Evolutionary conservation across 2,329 filamentous ascomycete genomes (phyloP).

Genomic region (Aotearoamyces nothofagi): DNA sequence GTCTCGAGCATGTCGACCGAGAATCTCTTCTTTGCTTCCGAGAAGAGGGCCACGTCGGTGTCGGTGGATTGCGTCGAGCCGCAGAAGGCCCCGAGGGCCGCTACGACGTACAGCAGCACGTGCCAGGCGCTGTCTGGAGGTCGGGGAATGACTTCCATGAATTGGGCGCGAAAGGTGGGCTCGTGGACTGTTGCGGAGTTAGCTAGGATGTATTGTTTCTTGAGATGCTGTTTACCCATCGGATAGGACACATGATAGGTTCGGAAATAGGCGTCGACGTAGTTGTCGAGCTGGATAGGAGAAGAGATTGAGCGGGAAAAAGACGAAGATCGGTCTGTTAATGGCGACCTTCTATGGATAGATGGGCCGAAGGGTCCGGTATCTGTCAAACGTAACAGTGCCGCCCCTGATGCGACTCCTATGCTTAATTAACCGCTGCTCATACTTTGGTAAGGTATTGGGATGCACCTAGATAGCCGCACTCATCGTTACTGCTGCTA

Average conservation of each 20-base stretch:
- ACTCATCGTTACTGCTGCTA: background rate
- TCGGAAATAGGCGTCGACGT: background rate
- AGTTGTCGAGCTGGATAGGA: background rate
- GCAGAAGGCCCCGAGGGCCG: constrained; percentile 9
- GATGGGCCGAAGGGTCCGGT: too few species aligned
- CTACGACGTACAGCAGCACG: constrained; percentile 8
- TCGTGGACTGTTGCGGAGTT: too few species aligned
- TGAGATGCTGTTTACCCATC: too few species aligned
- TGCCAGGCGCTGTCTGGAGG: constrained; percentile 8
- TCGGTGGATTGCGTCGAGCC: constrained; percentile 5
- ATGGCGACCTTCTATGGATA: too few species aligned
- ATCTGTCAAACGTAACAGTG: too few species aligned
- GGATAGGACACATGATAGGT: constrained; percentile 1
- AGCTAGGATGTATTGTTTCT: too few species aligned
- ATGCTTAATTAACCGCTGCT: too few species aligned
- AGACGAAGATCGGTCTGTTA: too few species aligned
- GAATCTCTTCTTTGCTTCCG: constrained; percentile 14
- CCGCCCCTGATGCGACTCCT: background rate
- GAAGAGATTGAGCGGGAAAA: background rate
- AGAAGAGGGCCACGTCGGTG: constrained; percentile 6
- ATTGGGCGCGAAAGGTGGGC: background rate
- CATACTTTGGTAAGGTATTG: too few species aligned
- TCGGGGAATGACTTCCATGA: constrained; percentile 3
- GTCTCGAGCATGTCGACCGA: constrained; percentile 28
- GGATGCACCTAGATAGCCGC: constrained; percentile 1